phyloP scores from a whole-genome alignment of 2,329 filamentous ascomycete genomes.

The Dothistroma pini region DNA sequence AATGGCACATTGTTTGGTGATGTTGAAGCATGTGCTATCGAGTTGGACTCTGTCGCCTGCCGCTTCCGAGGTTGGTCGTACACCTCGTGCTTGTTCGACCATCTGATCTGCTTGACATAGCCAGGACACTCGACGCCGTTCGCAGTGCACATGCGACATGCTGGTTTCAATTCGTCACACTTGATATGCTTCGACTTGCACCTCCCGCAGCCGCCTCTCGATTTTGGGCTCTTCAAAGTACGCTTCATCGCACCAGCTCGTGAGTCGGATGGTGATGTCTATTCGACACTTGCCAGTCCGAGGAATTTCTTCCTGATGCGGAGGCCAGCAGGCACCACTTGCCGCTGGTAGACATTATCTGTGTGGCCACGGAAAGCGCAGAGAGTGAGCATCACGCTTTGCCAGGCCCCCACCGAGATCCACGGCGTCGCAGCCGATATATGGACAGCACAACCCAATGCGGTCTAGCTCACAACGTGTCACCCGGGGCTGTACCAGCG shows the following conservation, averaged over 20 bases:
- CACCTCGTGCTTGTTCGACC: slow-evolving; percentile 50
- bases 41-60: neutral
- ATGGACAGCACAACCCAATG: neutral
- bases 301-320: neutral
- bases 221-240: slow-evolving; percentile 28
- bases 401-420: neutral
- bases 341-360: neutral
- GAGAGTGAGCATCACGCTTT: neutral
- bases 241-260: slow-evolving; percentile 2
- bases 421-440: neutral
- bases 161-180: slow-evolving; percentile 44
- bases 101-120: slow-evolving; percentile 46
- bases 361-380: neutral
- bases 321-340: neutral
- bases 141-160: slow-evolving; percentile 44
- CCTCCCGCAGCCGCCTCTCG: slow-evolving; percentile 29
- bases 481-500: neutral
- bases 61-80: slow-evolving; percentile 21
- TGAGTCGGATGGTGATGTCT: neutral
- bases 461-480: neutral
- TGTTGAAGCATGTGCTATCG: neutral
- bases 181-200: slow-evolving; percentile 36
- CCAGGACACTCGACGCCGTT: slow-evolving; percentile 45
- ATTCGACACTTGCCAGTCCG: neutral
- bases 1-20: neutral